phyloP scores from a whole-genome alignment of 805 yeast genomes.

The Pichia eremophila region DNA sequence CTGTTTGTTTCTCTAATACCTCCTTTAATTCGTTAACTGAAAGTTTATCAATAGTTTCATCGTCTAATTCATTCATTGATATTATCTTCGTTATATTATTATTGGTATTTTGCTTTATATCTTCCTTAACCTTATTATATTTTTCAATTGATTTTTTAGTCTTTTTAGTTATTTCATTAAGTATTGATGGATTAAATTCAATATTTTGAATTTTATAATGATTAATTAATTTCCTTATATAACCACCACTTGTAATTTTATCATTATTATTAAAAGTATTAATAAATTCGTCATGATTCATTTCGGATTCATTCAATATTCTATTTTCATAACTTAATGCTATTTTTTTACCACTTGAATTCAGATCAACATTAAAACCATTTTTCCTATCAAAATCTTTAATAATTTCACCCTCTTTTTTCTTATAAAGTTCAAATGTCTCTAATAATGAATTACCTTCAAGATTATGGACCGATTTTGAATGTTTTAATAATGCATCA shows the following conservation, averaged over 20 bases:
- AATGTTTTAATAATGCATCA: slow-evolving; percentile 57
- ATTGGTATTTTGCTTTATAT: neutral
- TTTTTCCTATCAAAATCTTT: slow-evolving; percentile 5
- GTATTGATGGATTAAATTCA: slow-evolving; percentile 10
- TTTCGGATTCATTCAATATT: slow-evolving; percentile 1
- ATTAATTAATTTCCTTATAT: slow-evolving; percentile 1
- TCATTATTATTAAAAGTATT: slow-evolving; percentile 8
- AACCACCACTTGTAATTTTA: neutral
- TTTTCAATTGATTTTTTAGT: slow-evolving; percentile 7
- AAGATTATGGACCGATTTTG: slow-evolving; percentile 50
- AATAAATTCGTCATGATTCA: slow-evolving; percentile 8
- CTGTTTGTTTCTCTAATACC: slow-evolving; percentile 13
- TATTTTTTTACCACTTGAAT: slow-evolving; percentile 3
- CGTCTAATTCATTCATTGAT: slow-evolving; percentile 5
- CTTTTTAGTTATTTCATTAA: slow-evolving; percentile 5
- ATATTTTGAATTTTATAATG: slow-evolving; percentile 11
- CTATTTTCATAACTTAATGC: slow-evolving; percentile 1
- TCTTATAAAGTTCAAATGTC: slow-evolving; percentile 12
- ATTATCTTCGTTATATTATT: slow-evolving; percentile 2
- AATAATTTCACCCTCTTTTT: neutral
- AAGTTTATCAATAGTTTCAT: slow-evolving; percentile 10
- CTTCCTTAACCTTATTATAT: neutral
- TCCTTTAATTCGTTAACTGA: slow-evolving; percentile 12
- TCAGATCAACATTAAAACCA: slow-evolving; percentile 2
- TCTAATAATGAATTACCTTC: slow-evolving; percentile 21